Base-by-base conservation (phyloP, 1,284 basidiomycete genomes). In the Mycena sp. region DNA sequence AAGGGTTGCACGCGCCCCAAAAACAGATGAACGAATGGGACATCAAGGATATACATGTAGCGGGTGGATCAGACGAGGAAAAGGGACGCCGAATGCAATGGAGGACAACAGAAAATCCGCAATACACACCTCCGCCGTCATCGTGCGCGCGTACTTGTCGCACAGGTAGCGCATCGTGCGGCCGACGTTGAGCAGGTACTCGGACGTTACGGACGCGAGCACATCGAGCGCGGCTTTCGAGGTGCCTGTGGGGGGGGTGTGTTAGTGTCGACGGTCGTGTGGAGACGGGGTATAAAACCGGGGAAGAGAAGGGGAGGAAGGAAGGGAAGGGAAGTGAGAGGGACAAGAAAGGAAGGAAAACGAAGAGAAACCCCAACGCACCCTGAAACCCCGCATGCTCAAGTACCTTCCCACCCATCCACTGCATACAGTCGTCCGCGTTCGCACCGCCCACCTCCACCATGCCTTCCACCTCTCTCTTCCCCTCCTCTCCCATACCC, bases 321-420 rank as follows among this genome's bases (percentile, higher is more conserved):
- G 26, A 29, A 4, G 1, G 19, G n/a, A 25, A 16, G n/a, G 21
- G 6, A n/a, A 40, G 30, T 17, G n/a, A n/a, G n/a, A 28, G 14
- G 52, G 23, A 21, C 51, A 37, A 30, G 23, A 30, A 43, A 56
- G 35, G 61, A 43, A 62, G 37, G 64, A 61, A 44, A 45, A 25
- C 23, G 17, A 46, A 52, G 53, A 17, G n/a, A 62, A 35, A 35
- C 32, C n/a, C n/a, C 7, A 58, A 50, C 14, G 16, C 52, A 74
- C 95, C 93, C 81, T 97, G 95, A 73, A 98, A 97, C 1, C 95
- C 95, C 37, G 86, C 83, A 79, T 96, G 95, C 64, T 95, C 93
- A 67, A 96, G 74, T 50, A 96, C 81, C 74, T 92, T 92, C 50
- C 83, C 81, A 12, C 85, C 80, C 82, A 87, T 84, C 91, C 91